Base-by-base conservation (phyloP, 169 alveolate genomes). In the Cryptosporidium baileyi region DNA sequence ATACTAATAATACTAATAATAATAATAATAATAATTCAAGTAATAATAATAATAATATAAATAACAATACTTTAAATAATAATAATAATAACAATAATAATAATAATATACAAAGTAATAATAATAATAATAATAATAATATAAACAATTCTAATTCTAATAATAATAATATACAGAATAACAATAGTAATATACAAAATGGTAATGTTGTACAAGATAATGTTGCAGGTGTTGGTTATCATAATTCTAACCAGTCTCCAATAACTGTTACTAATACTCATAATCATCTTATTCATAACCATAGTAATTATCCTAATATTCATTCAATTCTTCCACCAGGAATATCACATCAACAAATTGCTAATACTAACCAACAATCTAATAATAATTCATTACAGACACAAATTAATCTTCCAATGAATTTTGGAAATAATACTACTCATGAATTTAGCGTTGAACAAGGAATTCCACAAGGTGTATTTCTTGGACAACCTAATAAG, bases 391-490 rank as follows among this genome's bases (percentile, higher is more conserved):
- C 85, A 15, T 8, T 52, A 15, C 63, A 51, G 22, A 32, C 28
- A 22, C 52, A 17, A 19, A 54, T 74, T 40, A 51, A 45, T 34
- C 11, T 59, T 19, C 85, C 85, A 74, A 74, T 74, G 36, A 28
- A 60, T 9, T 52, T 74, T 61, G 61, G 47, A 19, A 74, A 32
- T 13, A 61, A 45, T 9, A 45, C 30, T 15, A 8, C 67, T 13
- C 32, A 36, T 34, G 85, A 74, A 28, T 74, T 54, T 74, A 67
- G 74, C n/a, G 59, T 74, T 1, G 85, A 74, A 1, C 82, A 67
- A 36, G 54, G 59, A n/a, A 47, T 67, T 7, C 82, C 82, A 22
- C 85, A 74, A 15, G 60, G 67, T 15, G 67, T 74, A 22, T 74
- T 74, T 74, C 38, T 59, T 15, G 74, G 85, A 3, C 85, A 67